Conservation (phyloP, 116 monocot species). For the Phalaenopsis hybrid region DNA sequence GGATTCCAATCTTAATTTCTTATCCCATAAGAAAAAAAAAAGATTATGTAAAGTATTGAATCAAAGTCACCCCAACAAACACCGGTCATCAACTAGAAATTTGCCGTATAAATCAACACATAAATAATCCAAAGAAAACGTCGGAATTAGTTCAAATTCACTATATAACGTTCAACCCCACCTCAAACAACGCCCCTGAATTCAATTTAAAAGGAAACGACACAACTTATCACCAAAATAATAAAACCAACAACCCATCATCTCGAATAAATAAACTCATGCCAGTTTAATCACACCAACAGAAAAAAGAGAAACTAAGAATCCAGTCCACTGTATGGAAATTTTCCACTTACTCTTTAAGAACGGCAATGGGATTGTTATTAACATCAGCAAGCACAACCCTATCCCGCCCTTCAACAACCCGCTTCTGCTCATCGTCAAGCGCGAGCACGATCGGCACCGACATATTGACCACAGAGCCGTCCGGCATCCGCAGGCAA, state of each 20-base stretch:
- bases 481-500: conserved; percentile 56
- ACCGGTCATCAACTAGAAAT: background rate
- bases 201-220: background rate
- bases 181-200: no score
- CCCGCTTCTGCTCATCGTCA: conserved; percentile 60
- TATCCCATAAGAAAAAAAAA: background rate
- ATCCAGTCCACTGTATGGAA: background rate
- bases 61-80: background rate
- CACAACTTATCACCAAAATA: background rate
- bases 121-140: background rate
- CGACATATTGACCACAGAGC: conserved; percentile 75
- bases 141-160: background rate
- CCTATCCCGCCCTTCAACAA: conserved; percentile 30
- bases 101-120: background rate
- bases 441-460: conserved; percentile 85
- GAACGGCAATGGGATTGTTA: conserved; percentile 42
- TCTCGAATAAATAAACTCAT: background rate
- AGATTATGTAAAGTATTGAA: background rate
- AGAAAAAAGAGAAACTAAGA: background rate
- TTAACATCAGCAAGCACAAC: conserved; percentile 47
- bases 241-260: background rate
- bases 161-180: no score
- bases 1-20: no score
- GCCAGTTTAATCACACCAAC: background rate
- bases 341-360: conserved; percentile 52